Evolutionary conservation across 768 basidiomycete species (phyloP), one percentile per base, ranked within the genome.

Genomic region (Suillus occidentalis): DNA sequence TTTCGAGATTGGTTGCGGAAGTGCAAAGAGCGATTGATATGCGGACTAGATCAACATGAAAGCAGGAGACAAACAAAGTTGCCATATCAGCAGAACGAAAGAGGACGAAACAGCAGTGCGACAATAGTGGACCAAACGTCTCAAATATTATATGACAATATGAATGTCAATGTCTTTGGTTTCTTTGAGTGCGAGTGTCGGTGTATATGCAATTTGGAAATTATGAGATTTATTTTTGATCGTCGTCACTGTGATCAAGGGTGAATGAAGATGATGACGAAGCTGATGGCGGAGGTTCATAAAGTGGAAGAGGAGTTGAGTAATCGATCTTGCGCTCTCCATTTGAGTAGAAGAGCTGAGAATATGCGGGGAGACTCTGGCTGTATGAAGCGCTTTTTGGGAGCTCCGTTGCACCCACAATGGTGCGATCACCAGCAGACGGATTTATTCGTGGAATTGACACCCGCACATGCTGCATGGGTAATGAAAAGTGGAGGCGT

Each of bases 251-350:
- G 34, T 49, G 37, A 42, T 42, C 56, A 53, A 63, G 55, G 13
- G 36, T 34, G n/a, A 60, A 59, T 31, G 61, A 47, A 20, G 47
- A 55, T 0, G 63, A 70, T 0, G 63, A 69, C 40, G 67, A 52
- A n/a, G 61, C 43, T 6, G 18, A 47, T 31, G 20, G 53, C 22
- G 68, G 67, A 62, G 85, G 87, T 18, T 84, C 84, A 71, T 91
- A 91, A 28, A 84, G 78, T 0, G 91, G 92, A 50, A 91, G 76
- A 16, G 87, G 88, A 18, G 59, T 70, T n/a, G 83, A 85, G 66
- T 84, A 82, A 71, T 93, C 91, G 58, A 90, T 80, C 77, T 87
- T 90, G 62, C 83, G 82, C 61, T 92, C 88, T 20, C 93, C 92
- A 68, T 91, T 90, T 20, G 80, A 70, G 71, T 93, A 78, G 77